Conservation (phyloP, 192 early-diverging fungal species). For the Entomortierella lignicola region DNA sequence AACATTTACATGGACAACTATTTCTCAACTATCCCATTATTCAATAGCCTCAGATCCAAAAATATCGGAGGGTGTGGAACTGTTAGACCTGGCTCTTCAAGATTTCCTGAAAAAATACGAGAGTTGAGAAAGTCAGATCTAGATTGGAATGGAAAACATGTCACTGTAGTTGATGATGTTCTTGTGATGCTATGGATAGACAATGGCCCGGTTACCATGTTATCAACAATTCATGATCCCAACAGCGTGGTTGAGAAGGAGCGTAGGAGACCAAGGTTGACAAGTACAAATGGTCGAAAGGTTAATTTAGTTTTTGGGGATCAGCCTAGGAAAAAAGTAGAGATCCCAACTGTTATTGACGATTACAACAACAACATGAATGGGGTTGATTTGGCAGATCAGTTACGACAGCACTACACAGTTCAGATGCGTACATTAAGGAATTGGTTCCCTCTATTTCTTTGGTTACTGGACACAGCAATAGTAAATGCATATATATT, state of each 20-base stretch:
- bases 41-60: constrained; percentile 13
- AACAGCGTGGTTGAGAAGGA: constrained; percentile 6
- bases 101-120: constrained; percentile 11
- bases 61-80: constrained; percentile 35
- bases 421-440: constrained; percentile 2
- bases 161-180: constrained; percentile 15
- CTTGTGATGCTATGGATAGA: constrained; percentile 31
- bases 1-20: constrained; percentile 51
- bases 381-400: constrained; percentile 33
- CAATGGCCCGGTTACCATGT: constrained; percentile 33
- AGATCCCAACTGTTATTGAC: constrained; percentile 30
- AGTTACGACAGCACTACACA: constrained; percentile 19
- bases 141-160: constrained; percentile 6
- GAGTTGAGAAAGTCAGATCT: constrained; percentile 6
- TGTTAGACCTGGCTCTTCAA: background rate
- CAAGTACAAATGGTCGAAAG: constrained; percentile 22
- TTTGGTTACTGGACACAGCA: constrained; percentile 22
- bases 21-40: constrained; percentile 35
- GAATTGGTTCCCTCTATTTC: constrained; percentile 26
- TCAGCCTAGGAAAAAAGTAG: constrained; percentile 3
- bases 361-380: constrained; percentile 31
- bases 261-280: constrained; percentile 5
- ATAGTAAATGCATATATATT: constrained; percentile 19
- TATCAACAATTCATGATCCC: constrained; percentile 27
- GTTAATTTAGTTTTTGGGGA: constrained; percentile 9